Base-by-base conservation (phyloP, 768 basidiomycete species). In the Mycena metata region DNA sequence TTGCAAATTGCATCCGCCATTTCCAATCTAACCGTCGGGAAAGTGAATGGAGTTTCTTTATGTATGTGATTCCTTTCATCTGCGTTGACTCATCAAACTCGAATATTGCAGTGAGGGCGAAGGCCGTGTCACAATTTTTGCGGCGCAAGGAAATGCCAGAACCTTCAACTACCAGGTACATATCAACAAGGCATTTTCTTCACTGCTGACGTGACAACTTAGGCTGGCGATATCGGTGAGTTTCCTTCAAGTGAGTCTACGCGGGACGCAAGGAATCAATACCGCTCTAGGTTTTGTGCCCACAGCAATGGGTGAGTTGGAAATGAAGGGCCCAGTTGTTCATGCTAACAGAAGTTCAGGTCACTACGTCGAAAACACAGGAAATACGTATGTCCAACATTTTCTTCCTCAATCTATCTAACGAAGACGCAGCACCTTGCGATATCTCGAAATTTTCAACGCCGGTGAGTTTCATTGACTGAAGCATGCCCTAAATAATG, bases 211-310 rank as follows among this genome's bases (percentile, higher is more conserved):
- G 42, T 15, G 30, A 30, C 21, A 2, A 21, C 46, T 21, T 52
- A 88, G 82, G 80, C 85, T 55, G 90, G 90, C 17, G 90, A 91
- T 70, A 82, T 90, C 58, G 88, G 87, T 85, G 66, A 63, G 81
- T 66, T 30, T 30, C 30, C 30, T 30, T 30, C 6, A 6, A 30
- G 30, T 30, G 30, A 30, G 30, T 30, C 30, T 30, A 30, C 6
- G 3, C 7, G 46, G 64, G 26, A 39, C 26, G 52, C 26, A 30
- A 30, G 17, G 47, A 39, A 60, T 23, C 13, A 15, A 41, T 55
- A 17, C 49, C 30, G 23, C 26, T 57, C 52, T 63, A 84, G 86
- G 84, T 16, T 90, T 88, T 66, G 83, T 90, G 43, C 89, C 89
- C 21, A 84, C 87, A 9, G 82, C 86, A 1, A 87, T 85, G 76